Percentiles rank a stretch among this genome's conserved stretches.
Conservation (phyloP, 1,284 basidiomycete genomes). For the Ustilago shanxiensis region DNA sequence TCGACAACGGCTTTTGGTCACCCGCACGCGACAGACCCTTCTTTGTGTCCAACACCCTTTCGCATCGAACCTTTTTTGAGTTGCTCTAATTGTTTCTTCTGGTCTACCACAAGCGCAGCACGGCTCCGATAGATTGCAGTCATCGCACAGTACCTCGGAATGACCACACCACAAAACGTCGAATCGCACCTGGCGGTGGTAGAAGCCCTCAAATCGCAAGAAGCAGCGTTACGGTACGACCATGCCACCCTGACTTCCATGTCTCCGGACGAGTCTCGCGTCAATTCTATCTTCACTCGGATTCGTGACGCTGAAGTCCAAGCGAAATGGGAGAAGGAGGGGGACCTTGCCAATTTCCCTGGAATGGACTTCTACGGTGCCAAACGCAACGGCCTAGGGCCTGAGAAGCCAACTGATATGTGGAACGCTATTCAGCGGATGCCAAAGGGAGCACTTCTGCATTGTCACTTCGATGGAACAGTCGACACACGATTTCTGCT, state of each 20-base stretch:
- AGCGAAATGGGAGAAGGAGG: slow-evolving; percentile 35
- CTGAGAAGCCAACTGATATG: slow-evolving; percentile 21
- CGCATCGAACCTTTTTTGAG: background rate
- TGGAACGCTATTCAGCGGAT: slow-evolving; percentile 41
- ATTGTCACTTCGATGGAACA: slow-evolving; percentile 64
- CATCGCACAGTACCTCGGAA: background rate
- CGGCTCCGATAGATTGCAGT: background rate
- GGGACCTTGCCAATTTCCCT: slow-evolving; percentile 36
- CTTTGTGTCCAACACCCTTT: background rate
- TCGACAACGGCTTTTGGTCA: slow-evolving; percentile 13
- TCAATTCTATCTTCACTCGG: slow-evolving; percentile 29
- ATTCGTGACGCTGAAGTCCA: slow-evolving; percentile 33
- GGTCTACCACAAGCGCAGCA: background rate
- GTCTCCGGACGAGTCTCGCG: slow-evolving; percentile 24
- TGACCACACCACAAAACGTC: slow-evolving; percentile 4
- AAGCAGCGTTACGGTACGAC: slow-evolving; percentile 47
- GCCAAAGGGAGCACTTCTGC: slow-evolving; percentile 59
- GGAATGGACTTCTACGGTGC: slow-evolving; percentile 52
- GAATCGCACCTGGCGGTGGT: slow-evolving; percentile 23
- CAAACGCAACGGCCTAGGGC: slow-evolving; percentile 25
- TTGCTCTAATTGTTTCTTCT: background rate
- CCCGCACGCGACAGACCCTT: slow-evolving; percentile 13
- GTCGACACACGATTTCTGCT: slow-evolving; percentile 56
- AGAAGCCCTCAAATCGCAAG: slow-evolving; percentile 29
- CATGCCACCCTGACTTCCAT: slow-evolving; percentile 30